Base-by-base conservation (phyloP, 805 yeast genomes). In the Komagataella pseudopastoris region DNA sequence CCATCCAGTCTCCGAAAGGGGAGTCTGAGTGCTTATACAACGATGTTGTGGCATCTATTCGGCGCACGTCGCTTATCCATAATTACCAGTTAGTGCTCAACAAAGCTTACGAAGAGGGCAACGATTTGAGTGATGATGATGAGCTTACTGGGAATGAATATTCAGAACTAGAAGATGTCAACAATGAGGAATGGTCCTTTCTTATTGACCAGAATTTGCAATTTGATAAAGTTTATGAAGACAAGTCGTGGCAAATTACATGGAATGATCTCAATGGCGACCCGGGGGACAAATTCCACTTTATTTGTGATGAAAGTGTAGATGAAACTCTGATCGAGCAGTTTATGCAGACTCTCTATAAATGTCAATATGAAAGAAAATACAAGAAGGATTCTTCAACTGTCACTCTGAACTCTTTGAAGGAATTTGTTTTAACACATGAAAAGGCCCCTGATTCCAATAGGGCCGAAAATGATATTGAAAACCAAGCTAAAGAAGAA, bases 221-320 rank as follows among this genome's bases (percentile, higher is more conserved):
- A 45, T 70, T 90, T 49, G 72, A 78, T 53, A 72, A 76, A 14
- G 52, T 71, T 71, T 52, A 71, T 76, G 52, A 75, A 76, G 77
- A 78, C 44, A 85, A 83, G 1, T 68, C 75, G 3, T 67, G 72
- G 45, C 79, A 82, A 1, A 75, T 91, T 23, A 71, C 83, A 0
- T 91, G 98, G 98, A 72, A 69, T 12, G 96, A 93, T 63, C 62
- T 80, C 44, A 81, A 80, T 47, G 96, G 96, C n/a, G 96, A 90
- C 59, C 72, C 74, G 4, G 96, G 88, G 22, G 97, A 90, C 60
- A 68, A 72, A 55, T 88, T 84, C 64, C 95, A 89, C 65, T 90
- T 87, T 66, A 74, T 85, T 20, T 78, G 88, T 49, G 87, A 81
- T 54, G 75, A 74, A 49, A 74, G 75, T 12, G 77, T 81, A n/a